Evolutionary conservation across 1,139 yeast species (phyloP).

Genomic region (Eremothecium coryli): DNA sequence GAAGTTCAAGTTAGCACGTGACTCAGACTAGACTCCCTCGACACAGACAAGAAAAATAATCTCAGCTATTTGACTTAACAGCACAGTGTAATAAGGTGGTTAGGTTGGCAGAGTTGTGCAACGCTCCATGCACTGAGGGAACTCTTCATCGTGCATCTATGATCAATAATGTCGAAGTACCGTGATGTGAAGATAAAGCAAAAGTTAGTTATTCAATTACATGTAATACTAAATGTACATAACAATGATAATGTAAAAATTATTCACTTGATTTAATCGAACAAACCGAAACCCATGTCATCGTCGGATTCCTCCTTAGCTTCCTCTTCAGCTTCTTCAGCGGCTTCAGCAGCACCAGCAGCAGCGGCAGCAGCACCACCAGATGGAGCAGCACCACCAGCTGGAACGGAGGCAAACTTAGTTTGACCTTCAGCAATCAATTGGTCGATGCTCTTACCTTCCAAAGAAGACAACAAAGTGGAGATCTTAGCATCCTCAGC

Average conservation of each 20-base stretch:
- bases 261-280: constrained; percentile 46
- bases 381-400: constrained; percentile 89
- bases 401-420: constrained; percentile 94
- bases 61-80: too few relatives aligned
- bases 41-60: too few relatives aligned
- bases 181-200: too few relatives aligned
- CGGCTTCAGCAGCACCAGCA: constrained; percentile 63
- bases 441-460: constrained; percentile 84
- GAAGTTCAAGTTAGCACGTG: too few relatives aligned
- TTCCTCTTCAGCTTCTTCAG: constrained; percentile 49
- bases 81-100: too few relatives aligned
- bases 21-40: too few relatives aligned
- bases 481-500: constrained; percentile 84
- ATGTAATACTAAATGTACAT: constrained; percentile 4
- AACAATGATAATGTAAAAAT: constrained; percentile 2
- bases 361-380: constrained; percentile 62
- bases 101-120: too few relatives aligned
- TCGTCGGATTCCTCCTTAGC: constrained; percentile 51
- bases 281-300: constrained; percentile 87
- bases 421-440: constrained; percentile 92
- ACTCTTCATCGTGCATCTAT: too few relatives aligned
- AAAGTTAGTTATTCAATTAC: constrained; percentile 9
- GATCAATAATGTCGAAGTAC: too few relatives aligned
- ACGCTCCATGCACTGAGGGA: too few relatives aligned
- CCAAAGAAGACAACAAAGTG: constrained; percentile 79